phyloP scores from a whole-genome alignment of 306 rosid genomes.

The Quercus engelmannii region DNA sequence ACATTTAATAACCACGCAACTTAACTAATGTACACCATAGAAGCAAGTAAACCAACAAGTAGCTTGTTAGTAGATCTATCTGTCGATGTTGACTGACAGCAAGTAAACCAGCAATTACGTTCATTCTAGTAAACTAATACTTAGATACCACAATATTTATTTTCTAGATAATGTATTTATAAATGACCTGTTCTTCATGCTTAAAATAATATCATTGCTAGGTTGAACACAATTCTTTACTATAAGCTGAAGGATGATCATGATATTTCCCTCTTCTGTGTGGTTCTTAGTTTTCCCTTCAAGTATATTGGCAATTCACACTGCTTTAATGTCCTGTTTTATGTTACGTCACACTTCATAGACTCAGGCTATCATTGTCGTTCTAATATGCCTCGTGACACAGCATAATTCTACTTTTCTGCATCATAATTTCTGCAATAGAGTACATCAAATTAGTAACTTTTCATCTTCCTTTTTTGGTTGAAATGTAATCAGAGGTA shows the following conservation, averaged over 20 bases:
- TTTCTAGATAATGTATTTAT: too few species aligned
- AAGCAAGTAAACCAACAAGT: background rate
- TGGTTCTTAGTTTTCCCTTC: too few species aligned
- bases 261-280: too few species aligned
- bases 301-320: too few species aligned
- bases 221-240: too few species aligned
- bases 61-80: background rate
- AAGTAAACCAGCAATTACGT: background rate
- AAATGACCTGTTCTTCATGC: too few species aligned
- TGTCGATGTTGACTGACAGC: background rate
- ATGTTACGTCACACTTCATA: too few species aligned
- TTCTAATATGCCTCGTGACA: background rate
- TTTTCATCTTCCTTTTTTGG: background rate
- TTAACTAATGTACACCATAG: background rate
- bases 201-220: too few species aligned
- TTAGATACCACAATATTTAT: too few species aligned
- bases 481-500: constrained; percentile 32
- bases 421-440: background rate
- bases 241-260: too few species aligned
- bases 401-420: background rate
- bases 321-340: too few species aligned
- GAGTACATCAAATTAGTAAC: background rate
- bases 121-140: background rate
- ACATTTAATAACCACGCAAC: background rate
- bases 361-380: too few species aligned